Percentiles rank a stretch among this genome's conserved stretches.
Evolutionary conservation across 768 basidiomycete genomes (phyloP).

Genomic region (Serpula lacrymans): DNA sequence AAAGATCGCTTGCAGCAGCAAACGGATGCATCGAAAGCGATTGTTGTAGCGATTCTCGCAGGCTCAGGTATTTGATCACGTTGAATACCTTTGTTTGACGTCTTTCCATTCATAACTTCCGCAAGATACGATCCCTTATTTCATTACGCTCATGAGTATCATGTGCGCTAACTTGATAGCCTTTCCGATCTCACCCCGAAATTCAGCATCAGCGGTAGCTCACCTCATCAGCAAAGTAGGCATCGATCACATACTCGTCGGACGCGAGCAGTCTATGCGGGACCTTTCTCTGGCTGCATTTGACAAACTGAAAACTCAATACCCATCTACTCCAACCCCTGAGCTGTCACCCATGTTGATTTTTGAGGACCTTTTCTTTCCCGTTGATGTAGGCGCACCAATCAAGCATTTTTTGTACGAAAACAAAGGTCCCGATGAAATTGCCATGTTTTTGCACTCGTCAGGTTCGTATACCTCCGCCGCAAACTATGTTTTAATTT

Average conservation of each 20-base stretch:
- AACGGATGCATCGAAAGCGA: too few species aligned
- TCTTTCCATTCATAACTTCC: too few species aligned
- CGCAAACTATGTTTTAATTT: too few species aligned
- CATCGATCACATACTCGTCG: slow-evolving; percentile 24
- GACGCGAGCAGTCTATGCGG: slow-evolving; percentile 20
- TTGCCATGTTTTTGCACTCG: slow-evolving; percentile 1
- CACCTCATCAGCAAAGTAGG: slow-evolving; percentile 22
- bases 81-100: too few species aligned
- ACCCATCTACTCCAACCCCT: too few species aligned
- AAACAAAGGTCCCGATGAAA: background rate
- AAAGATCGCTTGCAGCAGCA: too few species aligned
- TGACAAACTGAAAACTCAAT: slow-evolving; percentile 11
- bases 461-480: slow-evolving; percentile 2
- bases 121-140: slow-evolving; percentile 36
- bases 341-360: slow-evolving; percentile 10
- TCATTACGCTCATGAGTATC: slow-evolving; percentile 32
- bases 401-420: background rate
- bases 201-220: slow-evolving; percentile 40
- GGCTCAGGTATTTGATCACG: slow-evolving; percentile 6
- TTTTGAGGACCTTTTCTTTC: slow-evolving; percentile 22
- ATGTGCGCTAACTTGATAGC: slow-evolving; percentile 37
- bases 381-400: background rate
- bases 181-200: slow-evolving; percentile 38
- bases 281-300: slow-evolving; percentile 18
- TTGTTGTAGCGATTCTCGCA: slow-evolving; percentile 20